Conservation (phyloP, 106 monocot genomes). For the Amphibolis antarctica region DNA sequence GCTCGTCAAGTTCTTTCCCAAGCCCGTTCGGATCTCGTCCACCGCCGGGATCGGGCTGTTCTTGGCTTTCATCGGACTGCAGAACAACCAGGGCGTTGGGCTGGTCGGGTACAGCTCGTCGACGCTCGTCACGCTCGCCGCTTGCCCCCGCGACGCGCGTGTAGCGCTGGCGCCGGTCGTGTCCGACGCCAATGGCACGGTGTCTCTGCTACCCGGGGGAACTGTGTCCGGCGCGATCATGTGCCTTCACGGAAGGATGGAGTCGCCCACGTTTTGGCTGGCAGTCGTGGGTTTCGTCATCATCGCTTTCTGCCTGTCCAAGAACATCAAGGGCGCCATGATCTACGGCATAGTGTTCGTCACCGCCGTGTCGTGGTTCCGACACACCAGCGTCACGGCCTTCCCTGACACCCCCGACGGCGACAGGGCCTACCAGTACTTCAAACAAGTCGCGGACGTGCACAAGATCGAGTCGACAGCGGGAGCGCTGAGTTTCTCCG, state of each 20-base stretch:
- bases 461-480: conserved; percentile 52
- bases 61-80: conserved; percentile 62
- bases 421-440: conserved; percentile 38
- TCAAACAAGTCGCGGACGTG: conserved; percentile 55
- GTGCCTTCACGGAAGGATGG: conserved; percentile 47
- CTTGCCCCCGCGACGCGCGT: conserved; percentile 30
- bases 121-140: conserved; percentile 50
- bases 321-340: conserved; percentile 58
- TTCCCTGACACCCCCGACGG: conserved; percentile 48
- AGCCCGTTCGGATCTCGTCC: conserved; percentile 40
- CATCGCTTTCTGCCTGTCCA: conserved; percentile 53
- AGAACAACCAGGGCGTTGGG: conserved; percentile 49
- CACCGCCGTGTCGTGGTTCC: conserved; percentile 60
- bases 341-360: conserved; percentile 71
- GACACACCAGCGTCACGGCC: conserved; percentile 40
- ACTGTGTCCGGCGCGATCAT: conserved; percentile 37
- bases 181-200: conserved; percentile 36
- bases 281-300: conserved; percentile 47
- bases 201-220: conserved; percentile 37
- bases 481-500: conserved; percentile 46
- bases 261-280: conserved; percentile 58
- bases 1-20: conserved; percentile 37
- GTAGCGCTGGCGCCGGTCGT: conserved; percentile 45
- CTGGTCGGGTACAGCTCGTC: conserved; percentile 45
- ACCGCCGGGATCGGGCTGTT: conserved; percentile 65